Base-by-base conservation (phyloP, 1,284 basidiomycete species). In the Pyrrhoderma noxium region DNA sequence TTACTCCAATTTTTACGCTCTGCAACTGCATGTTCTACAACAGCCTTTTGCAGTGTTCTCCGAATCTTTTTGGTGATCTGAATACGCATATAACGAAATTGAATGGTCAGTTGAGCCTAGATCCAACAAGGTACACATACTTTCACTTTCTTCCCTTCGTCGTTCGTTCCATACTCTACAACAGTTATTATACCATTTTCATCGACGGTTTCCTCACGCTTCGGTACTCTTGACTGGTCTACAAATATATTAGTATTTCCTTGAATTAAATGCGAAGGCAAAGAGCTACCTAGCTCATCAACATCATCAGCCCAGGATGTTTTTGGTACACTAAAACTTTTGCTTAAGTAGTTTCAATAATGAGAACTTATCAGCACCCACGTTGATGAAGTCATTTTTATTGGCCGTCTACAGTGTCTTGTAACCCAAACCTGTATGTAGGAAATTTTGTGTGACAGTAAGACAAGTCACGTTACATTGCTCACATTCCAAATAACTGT, bases 101-200 rank as follows among this genome's bases (percentile, higher is more conserved):
- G n/a, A n/a, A n/a, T n/a, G n/a, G n/a, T n/a, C n/a, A n/a, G n/a
- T 18, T 5, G 38, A 18, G 21, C 16, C 16, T 23, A 13, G 5
- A 36, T 25, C 40, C 22, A 19, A 40, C 16, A 38, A 34, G 34
- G 13, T n/a, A 31, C 18, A 60, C 73, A 49, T 57, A 89, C 92
- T 75, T 99, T 99, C 66, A 99, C 84, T 67, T 89, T 93, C 70
- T 94, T 93, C 16, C 93, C 95, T 21, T 94, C 85, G 44, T 98
- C 93, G 61, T 97, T 94, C 50, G 88, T 70, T 45, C 76, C 76
- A 68, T 89, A 93, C 64, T 94, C 92, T 43, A 91, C 74, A 4
- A 85, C 86, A 7, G 89, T 89, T 37, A 90, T 82, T 62, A 97
- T 79, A 1, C 94, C 94, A 62, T 95, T 89, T 59, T 91, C 87